Evolutionary conservation across 2,329 filamentous ascomycete genomes (phyloP).

Genomic region (Fusarium sp.): DNA sequence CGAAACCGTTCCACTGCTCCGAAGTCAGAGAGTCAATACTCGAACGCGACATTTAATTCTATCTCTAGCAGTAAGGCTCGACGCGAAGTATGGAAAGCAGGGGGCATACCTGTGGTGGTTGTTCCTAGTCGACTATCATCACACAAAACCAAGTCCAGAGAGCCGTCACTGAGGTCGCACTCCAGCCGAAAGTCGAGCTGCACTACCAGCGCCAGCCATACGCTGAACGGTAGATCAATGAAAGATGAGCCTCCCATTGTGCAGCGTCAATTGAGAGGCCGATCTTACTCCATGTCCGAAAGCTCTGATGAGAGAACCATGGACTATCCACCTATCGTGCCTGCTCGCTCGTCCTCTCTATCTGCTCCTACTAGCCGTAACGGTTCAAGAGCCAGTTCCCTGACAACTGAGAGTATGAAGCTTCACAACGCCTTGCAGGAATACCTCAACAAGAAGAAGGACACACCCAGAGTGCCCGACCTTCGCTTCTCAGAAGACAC

Average conservation of each 20-base stretch:
- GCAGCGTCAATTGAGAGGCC: conserved; percentile 54
- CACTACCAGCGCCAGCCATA: conserved; percentile 64
- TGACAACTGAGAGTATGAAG: conserved; percentile 68
- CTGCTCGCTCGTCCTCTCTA: conserved; percentile 67
- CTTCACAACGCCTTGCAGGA: conserved; percentile 60
- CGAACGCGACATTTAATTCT: conserved; percentile 60
- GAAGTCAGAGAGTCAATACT: conserved; percentile 61
- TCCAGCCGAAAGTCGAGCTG: conserved; percentile 66
- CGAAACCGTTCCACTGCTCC: conserved; percentile 43
- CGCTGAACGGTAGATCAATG: conserved; percentile 53
- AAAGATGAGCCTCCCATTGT: conserved; percentile 57
- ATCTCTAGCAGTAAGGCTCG: conserved; percentile 65
- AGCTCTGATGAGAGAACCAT: conserved; percentile 66
- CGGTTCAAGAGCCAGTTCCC: conserved; percentile 62
- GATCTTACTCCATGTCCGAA: conserved; percentile 60
- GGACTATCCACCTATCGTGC: conserved; percentile 68
- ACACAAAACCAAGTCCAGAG: conserved; percentile 60
- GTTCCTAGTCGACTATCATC: conserved; percentile 69
- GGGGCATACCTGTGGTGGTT: conserved; percentile 70
- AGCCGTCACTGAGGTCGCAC: conserved; percentile 69
- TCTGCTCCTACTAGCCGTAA: conserved; percentile 72
- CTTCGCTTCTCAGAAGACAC: conserved; percentile 28
- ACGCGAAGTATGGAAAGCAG: conserved; percentile 68
- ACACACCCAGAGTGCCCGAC: conserved; percentile 16
- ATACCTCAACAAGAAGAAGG: conserved; percentile 37